Base-by-base conservation (phyloP, 2,329 filamentous ascomycete genomes). In the Xylariomycetidae sp. region DNA sequence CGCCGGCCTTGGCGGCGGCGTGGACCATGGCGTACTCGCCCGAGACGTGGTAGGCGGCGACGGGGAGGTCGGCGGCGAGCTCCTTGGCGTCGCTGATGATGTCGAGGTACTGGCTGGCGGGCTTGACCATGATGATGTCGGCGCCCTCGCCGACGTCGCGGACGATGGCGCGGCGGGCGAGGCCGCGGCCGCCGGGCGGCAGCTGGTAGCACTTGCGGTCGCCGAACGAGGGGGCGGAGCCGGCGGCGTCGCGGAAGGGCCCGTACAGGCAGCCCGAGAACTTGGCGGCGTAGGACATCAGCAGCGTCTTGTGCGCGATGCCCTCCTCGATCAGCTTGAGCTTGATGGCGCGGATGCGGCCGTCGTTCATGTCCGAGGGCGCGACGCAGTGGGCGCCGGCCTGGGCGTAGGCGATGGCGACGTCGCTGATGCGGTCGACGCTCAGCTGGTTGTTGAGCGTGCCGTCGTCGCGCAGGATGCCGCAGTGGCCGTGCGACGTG, bases 91-190 rank as follows among this genome's bases (percentile, higher is more conserved):
- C 92, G 47, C 85, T 87, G 59, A 98, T 96, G 52, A 98, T 95
- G 62, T 98, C 92, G 28, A 98, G 74, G 59, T 95, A 98, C 60
- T 90, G 87, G 50, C 85, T 85, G 8, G 92, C 92, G 2, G 92
- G 92, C 72, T 98, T 98, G 42, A 98, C 92, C 90, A 98, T 95
- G 63, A 98, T 95, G 48, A 95, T 87, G 54, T 98, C 92, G 14
- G 92, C 92, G 17, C 92, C 92, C 64, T 98, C 92, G 44, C 73
- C 74, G 47, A 98, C 90, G 57, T 98, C 92, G 47, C 92, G 77
- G 25, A 79, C 67, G 45, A 98, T 95, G 30, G 92, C 92, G 47
- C 92, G 79, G 45, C 92, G 79, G 12, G 92, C 92, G 27, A 98
- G 77, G 20, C 92, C 92, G 31, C 92, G 82, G 17, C 89, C 92